phyloP scores from a whole-genome alignment of 345 rosid species.

The Boechera stricta region DNA sequence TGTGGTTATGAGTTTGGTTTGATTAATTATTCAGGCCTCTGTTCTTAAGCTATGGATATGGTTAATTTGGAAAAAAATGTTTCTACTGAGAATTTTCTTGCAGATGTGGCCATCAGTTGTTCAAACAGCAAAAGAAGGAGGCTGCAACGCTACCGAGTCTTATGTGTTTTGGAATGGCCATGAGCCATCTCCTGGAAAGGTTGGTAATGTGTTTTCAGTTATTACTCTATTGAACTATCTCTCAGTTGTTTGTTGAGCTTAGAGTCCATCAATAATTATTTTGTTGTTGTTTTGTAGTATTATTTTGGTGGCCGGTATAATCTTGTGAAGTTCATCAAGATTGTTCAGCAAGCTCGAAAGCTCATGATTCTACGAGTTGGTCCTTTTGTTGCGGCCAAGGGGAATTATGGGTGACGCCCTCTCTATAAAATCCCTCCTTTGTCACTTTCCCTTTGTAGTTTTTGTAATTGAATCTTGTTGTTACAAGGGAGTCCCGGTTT shows the following conservation, averaged over 20 bases:
- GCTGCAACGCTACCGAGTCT: constrained; percentile 75
- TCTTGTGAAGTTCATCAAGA: constrained; percentile 89
- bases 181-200: constrained; percentile 77
- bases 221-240: not conserved
- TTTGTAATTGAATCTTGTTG: constrained; percentile 22
- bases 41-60: not conserved
- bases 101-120: constrained; percentile 96
- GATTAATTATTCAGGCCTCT: not conserved
- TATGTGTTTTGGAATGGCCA: constrained; percentile 98
- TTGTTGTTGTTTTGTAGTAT: constrained; percentile 54
- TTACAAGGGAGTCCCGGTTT: constrained; percentile 82
- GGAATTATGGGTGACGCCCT: constrained; percentile 77
- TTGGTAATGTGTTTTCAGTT: constrained; percentile 17
- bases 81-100: not conserved
- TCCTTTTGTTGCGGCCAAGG: constrained; percentile 93
- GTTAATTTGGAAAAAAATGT: constrained; percentile 1
- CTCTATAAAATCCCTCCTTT: not conserved
- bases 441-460: not conserved
- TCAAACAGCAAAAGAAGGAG: constrained; percentile 90
- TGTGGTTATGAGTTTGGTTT: not conserved
- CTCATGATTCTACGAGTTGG: constrained; percentile 94
- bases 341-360: constrained; percentile 85
- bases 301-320: constrained; percentile 80
- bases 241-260: not conserved
- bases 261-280: not conserved